A percentile compares a stretch with the other conserved stretches of the same genome.
Evolutionary conservation across 1,284 basidiomycete genomes (phyloP).

Genomic region (Rhodofomes roseus): DNA sequence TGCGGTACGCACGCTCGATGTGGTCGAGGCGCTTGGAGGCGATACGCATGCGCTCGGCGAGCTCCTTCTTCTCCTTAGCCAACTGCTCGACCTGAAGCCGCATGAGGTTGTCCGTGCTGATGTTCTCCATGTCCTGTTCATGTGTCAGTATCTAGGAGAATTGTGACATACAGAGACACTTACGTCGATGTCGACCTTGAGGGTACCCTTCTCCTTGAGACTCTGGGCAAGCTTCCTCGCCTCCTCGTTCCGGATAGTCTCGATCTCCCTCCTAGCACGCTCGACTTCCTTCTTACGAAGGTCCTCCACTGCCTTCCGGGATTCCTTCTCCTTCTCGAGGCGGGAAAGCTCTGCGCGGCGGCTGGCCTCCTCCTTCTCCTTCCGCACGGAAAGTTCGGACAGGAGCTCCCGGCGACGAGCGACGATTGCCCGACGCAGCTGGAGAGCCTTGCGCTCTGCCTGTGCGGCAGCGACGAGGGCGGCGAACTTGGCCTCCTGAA

Average conservation of each 20-base stretch:
- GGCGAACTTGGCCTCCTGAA: conserved; percentile 49
- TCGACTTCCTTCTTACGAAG: conserved; percentile 73
- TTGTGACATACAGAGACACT: conserved; percentile 22
- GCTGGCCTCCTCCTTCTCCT: conserved; percentile 89
- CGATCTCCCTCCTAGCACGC: conserved; percentile 79
- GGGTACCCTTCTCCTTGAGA: conserved; percentile 79
- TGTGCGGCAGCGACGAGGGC: conserved; percentile 57
- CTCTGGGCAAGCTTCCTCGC: conserved; percentile 88
- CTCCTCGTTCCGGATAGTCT: conserved; percentile 80
- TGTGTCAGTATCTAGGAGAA: neutral
- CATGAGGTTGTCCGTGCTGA: conserved; percentile 89
- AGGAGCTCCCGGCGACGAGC: conserved; percentile 86
- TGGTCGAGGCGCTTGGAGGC: conserved; percentile 93
- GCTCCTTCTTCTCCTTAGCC: conserved; percentile 95
- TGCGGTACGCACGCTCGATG: conserved; percentile 92
- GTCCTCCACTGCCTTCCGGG: conserved; percentile 65
- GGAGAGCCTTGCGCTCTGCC: conserved; percentile 73
- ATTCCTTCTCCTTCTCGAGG: conserved; percentile 75
- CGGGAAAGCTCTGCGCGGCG: conserved; percentile 72
- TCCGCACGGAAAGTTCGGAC: conserved; percentile 81
- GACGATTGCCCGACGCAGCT: conserved; percentile 78
- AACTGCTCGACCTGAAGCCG: conserved; percentile 91
- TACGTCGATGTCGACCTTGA: conserved; percentile 84
- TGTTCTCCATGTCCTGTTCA: conserved; percentile 70
- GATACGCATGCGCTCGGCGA: conserved; percentile 81